Conservation (phyloP, 192 early-diverging fungal genomes). For the Coemansia sp. region DNA sequence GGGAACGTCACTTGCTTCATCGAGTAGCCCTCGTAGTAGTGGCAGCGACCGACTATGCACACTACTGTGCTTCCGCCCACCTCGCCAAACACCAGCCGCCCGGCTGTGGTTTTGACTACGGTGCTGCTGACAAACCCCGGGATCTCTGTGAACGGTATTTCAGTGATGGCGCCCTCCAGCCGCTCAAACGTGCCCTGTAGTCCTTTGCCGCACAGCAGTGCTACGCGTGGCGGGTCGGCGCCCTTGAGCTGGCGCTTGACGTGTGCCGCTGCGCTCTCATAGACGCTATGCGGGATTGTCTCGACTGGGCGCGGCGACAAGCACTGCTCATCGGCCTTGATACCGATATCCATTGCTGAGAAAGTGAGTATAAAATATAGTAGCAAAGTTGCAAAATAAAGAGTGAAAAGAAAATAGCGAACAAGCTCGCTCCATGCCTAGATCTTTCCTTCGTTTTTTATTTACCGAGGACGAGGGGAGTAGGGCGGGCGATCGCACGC, state of each 20-base stretch:
- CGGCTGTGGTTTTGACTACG: conserved; percentile 35
- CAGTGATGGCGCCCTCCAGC: conserved; percentile 62
- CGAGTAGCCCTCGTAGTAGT: conserved; percentile 89
- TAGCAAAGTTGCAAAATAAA: neutral
- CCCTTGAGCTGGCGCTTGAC: conserved; percentile 49
- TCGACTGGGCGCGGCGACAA: conserved; percentile 40
- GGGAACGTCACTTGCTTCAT: conserved; percentile 82
- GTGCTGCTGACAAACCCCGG: conserved; percentile 84
- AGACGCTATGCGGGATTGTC: conserved; percentile 55
- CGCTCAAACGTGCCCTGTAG: conserved; percentile 79
- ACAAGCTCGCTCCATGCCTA: too few species aligned
- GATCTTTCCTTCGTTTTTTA: neutral
- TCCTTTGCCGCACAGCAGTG: conserved; percentile 84
- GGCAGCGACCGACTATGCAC: conserved; percentile 89
- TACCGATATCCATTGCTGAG: neutral
- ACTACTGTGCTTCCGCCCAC: conserved; percentile 73
- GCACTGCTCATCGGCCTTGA: neutral
- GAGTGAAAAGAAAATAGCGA: neutral
- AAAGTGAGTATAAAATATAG: neutral
- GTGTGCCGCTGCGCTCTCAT: conserved; percentile 54
- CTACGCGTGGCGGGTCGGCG: conserved; percentile 61
- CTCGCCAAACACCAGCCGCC: conserved; percentile 78
- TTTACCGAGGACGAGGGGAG: conserved; percentile 1
- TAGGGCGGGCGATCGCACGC: neutral
- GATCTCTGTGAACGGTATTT: conserved; percentile 78